Percentiles rank a stretch among this genome's conserved stretches.
Evolutionary conservation across 306 rosid species (phyloP).

Genomic region (Trifolium fragiferum): DNA sequence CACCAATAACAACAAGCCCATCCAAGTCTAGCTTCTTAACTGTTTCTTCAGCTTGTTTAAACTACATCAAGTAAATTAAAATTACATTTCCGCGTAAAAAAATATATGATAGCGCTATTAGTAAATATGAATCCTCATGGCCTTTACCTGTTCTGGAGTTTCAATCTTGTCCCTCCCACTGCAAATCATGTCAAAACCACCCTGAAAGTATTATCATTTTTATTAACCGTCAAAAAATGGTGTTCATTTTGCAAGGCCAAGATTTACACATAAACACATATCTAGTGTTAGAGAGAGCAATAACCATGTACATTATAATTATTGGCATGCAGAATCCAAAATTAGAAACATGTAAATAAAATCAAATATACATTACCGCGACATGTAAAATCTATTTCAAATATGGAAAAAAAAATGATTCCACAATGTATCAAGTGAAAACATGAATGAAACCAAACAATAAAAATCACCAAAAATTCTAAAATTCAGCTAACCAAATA

Average conservation of each 20-base stretch:
- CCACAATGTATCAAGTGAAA: neutral
- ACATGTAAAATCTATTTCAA: conserved; percentile 12
- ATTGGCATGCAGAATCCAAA: neutral
- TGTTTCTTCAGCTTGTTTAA: conserved; percentile 96
- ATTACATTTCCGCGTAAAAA: conserved; percentile 31
- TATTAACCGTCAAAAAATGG: conserved; percentile 23
- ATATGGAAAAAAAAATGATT: neutral
- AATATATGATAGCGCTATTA: neutral
- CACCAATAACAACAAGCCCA: conserved; percentile 98
- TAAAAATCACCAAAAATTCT: neutral
- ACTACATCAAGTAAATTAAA: conserved; percentile 57
- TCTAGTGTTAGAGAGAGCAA: neutral
- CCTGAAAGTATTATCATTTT: conserved; percentile 51
- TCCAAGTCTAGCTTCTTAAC: conserved; percentile 85
- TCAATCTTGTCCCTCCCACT: conserved; percentile 99
- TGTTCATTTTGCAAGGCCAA: neutral
- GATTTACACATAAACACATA: neutral
- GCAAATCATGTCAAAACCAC: conserved; percentile 98
- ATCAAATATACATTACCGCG: neutral
- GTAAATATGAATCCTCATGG: conserved; percentile 28
- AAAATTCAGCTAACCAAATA: neutral
- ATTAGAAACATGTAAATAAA: conserved; percentile 9
- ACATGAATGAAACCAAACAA: neutral
- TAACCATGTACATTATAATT: neutral
- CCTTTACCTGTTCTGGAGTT: conserved; percentile 92